Evolutionary conservation across 2,329 filamentous ascomycete species (phyloP).

Genomic region (Ciborinia camelliae): DNA sequence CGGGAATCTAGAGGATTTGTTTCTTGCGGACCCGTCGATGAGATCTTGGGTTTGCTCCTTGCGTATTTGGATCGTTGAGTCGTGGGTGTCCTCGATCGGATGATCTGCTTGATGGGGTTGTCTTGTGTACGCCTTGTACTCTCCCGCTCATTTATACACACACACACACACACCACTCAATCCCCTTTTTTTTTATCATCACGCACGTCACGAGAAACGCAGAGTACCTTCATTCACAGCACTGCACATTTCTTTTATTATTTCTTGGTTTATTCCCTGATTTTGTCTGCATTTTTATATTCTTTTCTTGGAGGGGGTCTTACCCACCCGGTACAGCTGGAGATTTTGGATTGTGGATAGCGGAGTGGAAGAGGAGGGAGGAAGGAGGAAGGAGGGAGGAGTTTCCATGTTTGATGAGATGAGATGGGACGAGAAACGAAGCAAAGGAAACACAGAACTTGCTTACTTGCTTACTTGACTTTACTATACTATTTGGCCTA

Average conservation of each 20-base stretch:
- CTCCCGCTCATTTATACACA: background rate
- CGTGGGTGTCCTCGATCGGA: background rate
- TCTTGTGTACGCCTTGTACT: background rate
- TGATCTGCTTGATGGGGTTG: background rate
- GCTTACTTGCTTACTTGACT: background rate
- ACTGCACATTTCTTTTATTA: background rate
- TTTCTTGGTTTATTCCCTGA: background rate
- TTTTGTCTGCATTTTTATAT: background rate
- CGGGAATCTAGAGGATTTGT: constrained; percentile 28
- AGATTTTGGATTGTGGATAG: background rate
- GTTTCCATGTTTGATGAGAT: too few relatives aligned
- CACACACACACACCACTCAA: background rate
- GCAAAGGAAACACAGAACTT: background rate
- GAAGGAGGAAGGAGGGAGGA: background rate
- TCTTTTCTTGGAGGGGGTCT: too few relatives aligned
- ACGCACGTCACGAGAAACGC: background rate
- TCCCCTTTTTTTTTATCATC: background rate
- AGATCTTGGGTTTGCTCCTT: background rate
- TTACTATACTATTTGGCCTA: background rate
- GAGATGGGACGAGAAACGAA: background rate
- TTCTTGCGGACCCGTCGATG: background rate
- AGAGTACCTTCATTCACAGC: background rate
- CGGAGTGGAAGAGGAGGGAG: too few relatives aligned
- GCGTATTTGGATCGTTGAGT: background rate
- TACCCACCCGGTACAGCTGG: too few relatives aligned